These are phyloP conservation scores for Schwanniomyces vanrijiae DNA, from an alignment of 805 yeast genomes.

Conservation along the genomic window DNA sequence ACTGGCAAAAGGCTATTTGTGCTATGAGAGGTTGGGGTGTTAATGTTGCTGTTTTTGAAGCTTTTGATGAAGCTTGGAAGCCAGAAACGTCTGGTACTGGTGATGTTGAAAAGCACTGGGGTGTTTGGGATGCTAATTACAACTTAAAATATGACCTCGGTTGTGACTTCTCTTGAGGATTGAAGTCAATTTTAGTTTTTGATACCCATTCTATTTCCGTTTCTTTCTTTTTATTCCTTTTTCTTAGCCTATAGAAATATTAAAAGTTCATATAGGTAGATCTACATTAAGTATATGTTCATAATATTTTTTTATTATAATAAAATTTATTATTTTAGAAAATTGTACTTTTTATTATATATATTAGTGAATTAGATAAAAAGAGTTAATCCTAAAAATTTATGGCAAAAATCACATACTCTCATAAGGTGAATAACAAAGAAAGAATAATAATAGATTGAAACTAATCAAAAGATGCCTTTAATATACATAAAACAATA, in stretches of 20 bases:
- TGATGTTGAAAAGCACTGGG: slow-evolving; percentile 94
- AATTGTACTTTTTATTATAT: too few species aligned
- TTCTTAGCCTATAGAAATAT: background rate
- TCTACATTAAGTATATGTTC: background rate
- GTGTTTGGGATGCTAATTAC: slow-evolving; percentile 66
- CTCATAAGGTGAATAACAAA: too few species aligned
- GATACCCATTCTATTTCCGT: slow-evolving; percentile 1
- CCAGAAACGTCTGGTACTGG: slow-evolving; percentile 84
- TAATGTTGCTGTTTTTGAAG: slow-evolving; percentile 90
- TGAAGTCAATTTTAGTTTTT: background rate
- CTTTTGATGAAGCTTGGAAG: slow-evolving; percentile 95
- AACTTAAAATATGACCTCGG: slow-evolving; percentile 37
- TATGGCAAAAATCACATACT: too few species aligned
- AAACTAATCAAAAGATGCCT: too few species aligned
- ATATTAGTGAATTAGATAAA: background rate
- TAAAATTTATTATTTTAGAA: too few species aligned
- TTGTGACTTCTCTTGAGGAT: slow-evolving; percentile 26
- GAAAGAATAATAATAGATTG: too few species aligned
- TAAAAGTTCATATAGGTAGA: background rate
- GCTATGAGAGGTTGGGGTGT: slow-evolving; percentile 96
- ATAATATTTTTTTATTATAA: background rate
- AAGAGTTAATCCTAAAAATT: too few species aligned
- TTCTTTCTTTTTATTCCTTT: background rate
- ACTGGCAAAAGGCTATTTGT: slow-evolving; percentile 88
- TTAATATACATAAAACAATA: too few species aligned